Base-by-base conservation (phyloP, 768 basidiomycete genomes). In the Russula olivacea region DNA sequence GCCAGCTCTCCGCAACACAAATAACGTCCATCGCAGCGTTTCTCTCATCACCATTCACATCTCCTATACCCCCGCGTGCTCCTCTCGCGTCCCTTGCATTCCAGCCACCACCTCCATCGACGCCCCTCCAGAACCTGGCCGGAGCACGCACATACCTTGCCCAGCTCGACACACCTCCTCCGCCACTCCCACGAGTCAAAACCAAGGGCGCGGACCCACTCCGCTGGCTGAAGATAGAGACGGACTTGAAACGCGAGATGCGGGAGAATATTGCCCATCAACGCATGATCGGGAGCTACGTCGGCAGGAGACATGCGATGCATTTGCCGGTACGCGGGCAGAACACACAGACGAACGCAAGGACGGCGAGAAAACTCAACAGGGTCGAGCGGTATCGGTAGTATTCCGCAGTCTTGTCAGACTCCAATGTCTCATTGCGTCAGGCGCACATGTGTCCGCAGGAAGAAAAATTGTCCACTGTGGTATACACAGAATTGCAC, bases 321-420 rank as follows among this genome's bases (percentile, higher is more conserved):
- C 84, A 87, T 62, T 75, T 96, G 50, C 96, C 96, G 3, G 96
- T 98, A 64, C 83, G 96, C 74, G 96, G 96, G 61, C 96, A 98
- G 76, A 88, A 88, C 59, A 98, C 95, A 4, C 87, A 86, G 74
- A 87, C 82, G 59, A 98, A 98, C 71, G 93, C 92, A 58, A 84
- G 80, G 75, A 96, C 93, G 50, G 96, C 96, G 38, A 88, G 77
- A 75, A 93, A 87, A 75, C 85, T 98, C 76, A 98, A 98, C 79
- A 82, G 84, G 71, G 75, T 95, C 68, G 87, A 89, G 61, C 81
- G 95, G 61, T 75, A 79, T 68, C 72, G 73, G 52, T 79, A 70
- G 52, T 49, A 21, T 43, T 53, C 32, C 0, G 28, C n/a, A n/a
- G n/a, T 1, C 40, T 50, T 8, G 9, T 61, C 25, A 23, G 17